Percentiles rank a stretch among this genome's conserved stretches.
These are phyloP conservation scores for Raphanus sativus DNA, from an alignment of 345 rosid species.

Conservation along the genomic window DNA sequence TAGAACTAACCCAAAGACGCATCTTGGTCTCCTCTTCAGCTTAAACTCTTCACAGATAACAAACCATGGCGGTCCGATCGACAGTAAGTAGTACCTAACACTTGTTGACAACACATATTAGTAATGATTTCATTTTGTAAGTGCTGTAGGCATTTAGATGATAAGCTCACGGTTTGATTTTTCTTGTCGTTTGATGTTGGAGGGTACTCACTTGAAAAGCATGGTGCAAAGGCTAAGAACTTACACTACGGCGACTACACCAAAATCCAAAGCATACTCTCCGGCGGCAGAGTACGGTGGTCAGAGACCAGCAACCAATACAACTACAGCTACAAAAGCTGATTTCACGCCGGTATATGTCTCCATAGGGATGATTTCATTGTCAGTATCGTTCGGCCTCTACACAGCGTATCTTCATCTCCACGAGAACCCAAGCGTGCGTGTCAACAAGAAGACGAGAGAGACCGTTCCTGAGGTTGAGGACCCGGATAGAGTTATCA, in stretches of 20 bases:
- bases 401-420: conserved; percentile 66
- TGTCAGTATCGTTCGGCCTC: conserved; percentile 52
- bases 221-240: conserved; percentile 33
- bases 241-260: conserved; percentile 42
- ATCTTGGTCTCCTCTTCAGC: background rate
- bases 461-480: conserved; percentile 77
- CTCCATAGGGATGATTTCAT: conserved; percentile 47
- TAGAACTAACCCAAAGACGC: background rate
- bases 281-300: conserved; percentile 22
- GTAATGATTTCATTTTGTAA: background rate
- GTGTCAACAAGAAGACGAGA: conserved; percentile 62
- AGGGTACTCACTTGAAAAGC: conserved; percentile 48
- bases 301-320: background rate
- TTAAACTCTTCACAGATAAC: background rate
- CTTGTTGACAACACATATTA: background rate
- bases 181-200: background rate
- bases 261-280: conserved; percentile 42
- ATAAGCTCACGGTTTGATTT: background rate
- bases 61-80: conserved; percentile 44
- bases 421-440: conserved; percentile 55
- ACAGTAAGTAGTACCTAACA: conserved; percentile 41
- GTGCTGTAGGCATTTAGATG: no score
- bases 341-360: conserved; percentile 48
- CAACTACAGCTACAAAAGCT: conserved; percentile 30
- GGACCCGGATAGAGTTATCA: conserved; percentile 54